These are phyloP conservation scores for Trichoderma sp. DNA, from an alignment of 2,329 filamentous ascomycete species.

Conservation along the genomic window DNA sequence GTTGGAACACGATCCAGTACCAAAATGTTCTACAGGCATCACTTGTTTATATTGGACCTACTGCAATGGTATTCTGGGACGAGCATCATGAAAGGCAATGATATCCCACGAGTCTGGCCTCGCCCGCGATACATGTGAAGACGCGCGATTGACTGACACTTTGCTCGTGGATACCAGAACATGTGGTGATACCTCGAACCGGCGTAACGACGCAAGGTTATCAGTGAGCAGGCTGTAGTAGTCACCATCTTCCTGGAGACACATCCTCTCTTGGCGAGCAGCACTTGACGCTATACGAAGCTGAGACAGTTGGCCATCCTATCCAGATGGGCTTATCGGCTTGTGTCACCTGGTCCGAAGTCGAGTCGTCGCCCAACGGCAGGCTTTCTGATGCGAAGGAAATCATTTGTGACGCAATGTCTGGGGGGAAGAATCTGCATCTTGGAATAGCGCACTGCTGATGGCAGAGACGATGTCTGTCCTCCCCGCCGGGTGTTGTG, in stretches of 20 bases:
- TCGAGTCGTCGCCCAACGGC: background rate
- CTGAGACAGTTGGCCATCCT: background rate
- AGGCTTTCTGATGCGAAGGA: background rate
- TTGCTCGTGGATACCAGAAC: background rate
- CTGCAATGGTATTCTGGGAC: background rate
- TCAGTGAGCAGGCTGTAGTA: background rate
- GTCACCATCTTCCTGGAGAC: background rate
- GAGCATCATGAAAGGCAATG: background rate
- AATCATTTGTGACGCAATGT: background rate
- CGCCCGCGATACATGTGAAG: background rate
- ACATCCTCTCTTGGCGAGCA: background rate
- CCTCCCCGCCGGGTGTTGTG: no score
- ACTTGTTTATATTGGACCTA: background rate
- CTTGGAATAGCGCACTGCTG: no score
- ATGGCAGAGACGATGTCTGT: background rate
- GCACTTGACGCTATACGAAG: no score
- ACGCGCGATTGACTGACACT: background rate
- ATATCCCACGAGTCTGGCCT: no score
- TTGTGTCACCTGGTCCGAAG: background rate
- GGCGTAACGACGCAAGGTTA: background rate
- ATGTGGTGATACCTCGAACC: background rate
- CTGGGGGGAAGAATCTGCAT: background rate
- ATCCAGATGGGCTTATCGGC: background rate
- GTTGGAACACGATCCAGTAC: background rate
- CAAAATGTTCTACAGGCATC: background rate